phyloP scores from a whole-genome alignment of 805 yeast genomes.

The Candida quercuum region DNA sequence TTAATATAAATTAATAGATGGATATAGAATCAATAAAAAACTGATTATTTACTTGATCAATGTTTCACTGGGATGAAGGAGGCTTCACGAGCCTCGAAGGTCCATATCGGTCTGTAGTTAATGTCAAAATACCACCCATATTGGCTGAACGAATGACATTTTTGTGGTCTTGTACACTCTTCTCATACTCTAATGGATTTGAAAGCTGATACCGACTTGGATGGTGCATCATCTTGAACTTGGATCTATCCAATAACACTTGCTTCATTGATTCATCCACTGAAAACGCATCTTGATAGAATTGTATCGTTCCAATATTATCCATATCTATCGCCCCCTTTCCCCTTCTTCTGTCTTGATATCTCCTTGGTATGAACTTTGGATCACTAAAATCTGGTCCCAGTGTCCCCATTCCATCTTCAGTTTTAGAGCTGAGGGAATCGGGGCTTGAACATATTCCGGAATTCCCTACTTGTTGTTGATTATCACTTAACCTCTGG shows the following conservation, averaged over 20 bases:
- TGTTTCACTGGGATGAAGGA: no score
- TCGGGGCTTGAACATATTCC: neutral
- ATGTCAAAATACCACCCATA: conserved; percentile 21
- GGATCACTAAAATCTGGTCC: no score
- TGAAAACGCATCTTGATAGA: neutral
- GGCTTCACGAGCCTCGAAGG: conserved; percentile 23
- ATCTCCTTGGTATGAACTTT: no score
- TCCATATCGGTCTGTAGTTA: conserved; percentile 30
- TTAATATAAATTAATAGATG: neutral
- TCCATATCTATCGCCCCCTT: neutral
- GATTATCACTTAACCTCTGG: no score
- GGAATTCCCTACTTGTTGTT: no score
- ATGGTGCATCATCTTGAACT: neutral
- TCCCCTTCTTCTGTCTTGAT: neutral
- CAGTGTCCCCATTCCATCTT: neutral
- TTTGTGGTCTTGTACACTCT: conserved; percentile 16
- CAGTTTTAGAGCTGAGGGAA: neutral
- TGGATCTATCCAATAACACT: neutral
- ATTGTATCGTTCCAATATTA: neutral
- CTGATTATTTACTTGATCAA: neutral
- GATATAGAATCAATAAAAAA: neutral
- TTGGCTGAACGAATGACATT: conserved; percentile 21
- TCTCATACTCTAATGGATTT: conserved; percentile 2
- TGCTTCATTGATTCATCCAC: neutral
- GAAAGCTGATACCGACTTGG: conserved; percentile 1